phyloP scores from a whole-genome alignment of 768 basidiomycete species.

The Agaricus subrufescens region DNA sequence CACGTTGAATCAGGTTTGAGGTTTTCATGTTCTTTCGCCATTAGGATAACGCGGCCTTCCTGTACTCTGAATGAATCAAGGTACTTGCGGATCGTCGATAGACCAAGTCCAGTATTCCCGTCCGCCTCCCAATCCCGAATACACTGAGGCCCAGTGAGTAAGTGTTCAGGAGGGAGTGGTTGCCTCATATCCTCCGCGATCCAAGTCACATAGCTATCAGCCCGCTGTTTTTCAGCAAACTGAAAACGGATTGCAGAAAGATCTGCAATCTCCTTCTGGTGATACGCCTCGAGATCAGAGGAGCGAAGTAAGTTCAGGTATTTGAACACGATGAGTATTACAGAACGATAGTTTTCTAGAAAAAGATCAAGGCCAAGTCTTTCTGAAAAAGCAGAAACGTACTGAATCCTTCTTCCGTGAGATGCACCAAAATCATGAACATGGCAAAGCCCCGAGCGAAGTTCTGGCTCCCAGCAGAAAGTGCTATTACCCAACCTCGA shows the following conservation, averaged over 20 bases:
- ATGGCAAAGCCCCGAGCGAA: slow-evolving; percentile 83
- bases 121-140: slow-evolving; percentile 67
- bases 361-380: background rate
- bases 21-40: slow-evolving; percentile 66
- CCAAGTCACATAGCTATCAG: slow-evolving; percentile 75
- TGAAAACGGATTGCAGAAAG: slow-evolving; percentile 76
- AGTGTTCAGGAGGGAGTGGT: slow-evolving; percentile 75
- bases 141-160: slow-evolving; percentile 68
- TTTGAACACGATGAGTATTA: slow-evolving; percentile 69
- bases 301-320: slow-evolving; percentile 70
- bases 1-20: slow-evolving; percentile 42
- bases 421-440: slow-evolving; percentile 76
- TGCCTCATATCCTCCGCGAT: slow-evolving; percentile 71
- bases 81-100: slow-evolving; percentile 54
- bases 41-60: slow-evolving; percentile 67
- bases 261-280: slow-evolving; percentile 71
- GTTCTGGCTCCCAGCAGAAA: slow-evolving; percentile 65
- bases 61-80: slow-evolving; percentile 55
- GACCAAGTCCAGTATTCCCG: slow-evolving; percentile 32
- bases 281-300: slow-evolving; percentile 55
- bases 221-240: slow-evolving; percentile 79
- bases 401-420: slow-evolving; percentile 89
- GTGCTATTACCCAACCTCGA: slow-evolving; percentile 78
- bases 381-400: background rate
- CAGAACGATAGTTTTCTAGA: slow-evolving; percentile 70